Evolutionary conservation across 2,329 filamentous ascomycete species (phyloP).

Genomic region (Neofusicoccum parvum): DNA sequence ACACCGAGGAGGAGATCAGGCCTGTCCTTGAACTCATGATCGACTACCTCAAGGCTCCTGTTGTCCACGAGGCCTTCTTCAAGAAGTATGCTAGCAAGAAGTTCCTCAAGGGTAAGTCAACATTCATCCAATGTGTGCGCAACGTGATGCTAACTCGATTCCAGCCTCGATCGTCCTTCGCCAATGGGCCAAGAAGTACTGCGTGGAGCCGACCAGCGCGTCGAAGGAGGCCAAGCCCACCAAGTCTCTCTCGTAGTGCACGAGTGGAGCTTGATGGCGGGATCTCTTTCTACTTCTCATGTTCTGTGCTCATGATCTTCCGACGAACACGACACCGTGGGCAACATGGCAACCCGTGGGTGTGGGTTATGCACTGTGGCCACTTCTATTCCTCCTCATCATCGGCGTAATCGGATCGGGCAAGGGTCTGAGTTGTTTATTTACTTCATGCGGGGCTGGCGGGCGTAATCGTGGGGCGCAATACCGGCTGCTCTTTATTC

Average conservation of each 20-base stretch:
- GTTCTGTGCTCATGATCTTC: conserved; percentile 16
- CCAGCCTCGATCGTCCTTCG: conserved; percentile 87
- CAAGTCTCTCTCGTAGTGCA: background rate
- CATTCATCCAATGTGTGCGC: background rate
- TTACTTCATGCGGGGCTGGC: conserved; percentile 10
- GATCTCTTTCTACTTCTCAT: background rate
- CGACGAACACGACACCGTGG: conserved; percentile 9
- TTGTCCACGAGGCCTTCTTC: conserved; percentile 96
- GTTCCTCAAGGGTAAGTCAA: conserved; percentile 85
- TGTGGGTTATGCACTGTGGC: conserved; percentile 18
- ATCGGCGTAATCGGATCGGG: conserved; percentile 14
- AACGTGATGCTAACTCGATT: conserved; percentile 26
- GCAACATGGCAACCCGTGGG: background rate
- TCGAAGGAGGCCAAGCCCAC: conserved; percentile 22
- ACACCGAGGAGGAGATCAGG: conserved; percentile 88
- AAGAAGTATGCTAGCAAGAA: conserved; percentile 99
- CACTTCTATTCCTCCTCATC: conserved; percentile 19
- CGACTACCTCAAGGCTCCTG: conserved; percentile 88
- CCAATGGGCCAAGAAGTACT: conserved; percentile 84
- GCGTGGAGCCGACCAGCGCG: conserved; percentile 28
- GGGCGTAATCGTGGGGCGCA: conserved; percentile 17
- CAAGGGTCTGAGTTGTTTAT: conserved; percentile 14
- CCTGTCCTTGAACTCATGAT: conserved; percentile 94
- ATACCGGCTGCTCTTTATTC: conserved; percentile 16
- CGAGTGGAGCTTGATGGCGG: background rate